phyloP scores from a whole-genome alignment of 129 eudicot species.

The Saussurea involucrata region DNA sequence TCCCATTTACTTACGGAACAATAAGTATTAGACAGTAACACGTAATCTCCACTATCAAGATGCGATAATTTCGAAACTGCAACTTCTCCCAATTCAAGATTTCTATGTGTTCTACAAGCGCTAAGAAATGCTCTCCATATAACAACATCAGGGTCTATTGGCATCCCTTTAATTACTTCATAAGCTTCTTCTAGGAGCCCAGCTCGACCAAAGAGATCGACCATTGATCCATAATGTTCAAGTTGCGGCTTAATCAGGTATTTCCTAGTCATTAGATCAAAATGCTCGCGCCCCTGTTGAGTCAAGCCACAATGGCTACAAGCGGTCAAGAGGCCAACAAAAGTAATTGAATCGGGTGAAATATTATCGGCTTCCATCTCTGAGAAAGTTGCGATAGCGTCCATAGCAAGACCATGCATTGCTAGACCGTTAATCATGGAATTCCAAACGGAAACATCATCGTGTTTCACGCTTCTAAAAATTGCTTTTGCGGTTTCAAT shows the following conservation, averaged over 20 bases:
- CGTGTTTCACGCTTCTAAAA: slow-evolving; percentile 33
- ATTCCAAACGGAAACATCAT: slow-evolving; percentile 76
- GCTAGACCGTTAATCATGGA: slow-evolving; percentile 87
- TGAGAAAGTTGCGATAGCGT: slow-evolving; percentile 57
- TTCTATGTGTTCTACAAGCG: slow-evolving; percentile 78
- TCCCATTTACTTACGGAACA: slow-evolving; percentile 73
- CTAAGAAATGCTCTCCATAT: slow-evolving; percentile 90
- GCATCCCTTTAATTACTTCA: slow-evolving; percentile 60
- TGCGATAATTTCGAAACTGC: slow-evolving; percentile 45
- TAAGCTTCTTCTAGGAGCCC: slow-evolving; percentile 80
- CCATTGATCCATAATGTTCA: slow-evolving; percentile 91
- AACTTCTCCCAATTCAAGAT: slow-evolving; percentile 51
- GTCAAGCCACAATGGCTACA: slow-evolving; percentile 83
- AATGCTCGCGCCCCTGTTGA: slow-evolving; percentile 63
- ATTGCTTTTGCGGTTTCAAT: slow-evolving; percentile 56
- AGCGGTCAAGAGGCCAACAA: slow-evolving; percentile 68
- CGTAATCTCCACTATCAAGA: slow-evolving; percentile 82
- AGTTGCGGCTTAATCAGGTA: slow-evolving; percentile 63
- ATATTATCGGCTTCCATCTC: slow-evolving; percentile 50
- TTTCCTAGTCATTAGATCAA: slow-evolving; percentile 48
- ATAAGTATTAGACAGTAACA: slow-evolving; percentile 70
- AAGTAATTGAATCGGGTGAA: slow-evolving; percentile 69
- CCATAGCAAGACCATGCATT: slow-evolving; percentile 77
- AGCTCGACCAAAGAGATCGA: slow-evolving; percentile 81
- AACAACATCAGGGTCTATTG: slow-evolving; percentile 72